These are phyloP conservation scores for Microbotryomycetes sp. DNA, from an alignment of 1,284 basidiomycete species.

Conservation along the genomic window DNA sequence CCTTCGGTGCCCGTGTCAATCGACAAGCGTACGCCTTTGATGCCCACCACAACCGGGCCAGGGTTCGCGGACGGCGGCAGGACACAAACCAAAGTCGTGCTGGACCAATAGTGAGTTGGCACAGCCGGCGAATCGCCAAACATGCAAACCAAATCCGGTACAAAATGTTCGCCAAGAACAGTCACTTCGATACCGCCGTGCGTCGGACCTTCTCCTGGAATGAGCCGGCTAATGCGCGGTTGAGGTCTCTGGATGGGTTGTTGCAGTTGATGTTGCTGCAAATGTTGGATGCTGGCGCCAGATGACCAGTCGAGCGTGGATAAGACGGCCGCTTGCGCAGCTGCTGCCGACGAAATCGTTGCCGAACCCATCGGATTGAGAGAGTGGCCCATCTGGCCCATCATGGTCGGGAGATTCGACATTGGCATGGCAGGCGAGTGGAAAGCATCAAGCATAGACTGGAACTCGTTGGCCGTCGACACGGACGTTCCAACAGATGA, in stretches of 20 bases:
- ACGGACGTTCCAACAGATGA: slow-evolving; percentile 5
- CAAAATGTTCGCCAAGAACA: slow-evolving; percentile 80
- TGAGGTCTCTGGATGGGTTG: slow-evolving; percentile 14
- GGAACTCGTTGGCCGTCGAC: slow-evolving; percentile 15
- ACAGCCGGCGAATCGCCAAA: slow-evolving; percentile 80
- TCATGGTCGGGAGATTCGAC: background rate
- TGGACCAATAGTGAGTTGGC: slow-evolving; percentile 83
- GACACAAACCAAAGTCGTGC: slow-evolving; percentile 87
- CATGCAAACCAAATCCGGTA: slow-evolving; percentile 55
- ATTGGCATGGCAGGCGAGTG: slow-evolving; percentile 5
- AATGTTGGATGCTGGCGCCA: slow-evolving; percentile 17
- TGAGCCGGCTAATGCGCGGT: slow-evolving; percentile 51
- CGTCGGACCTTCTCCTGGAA: slow-evolving; percentile 85
- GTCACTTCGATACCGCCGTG: slow-evolving; percentile 93
- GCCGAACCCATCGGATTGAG: background rate
- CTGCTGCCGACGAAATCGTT: background rate
- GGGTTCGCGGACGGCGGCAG: slow-evolving; percentile 74
- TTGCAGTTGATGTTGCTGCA: slow-evolving; percentile 18
- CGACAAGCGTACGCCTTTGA: slow-evolving; percentile 57
- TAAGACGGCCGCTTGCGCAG: background rate
- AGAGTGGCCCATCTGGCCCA: background rate
- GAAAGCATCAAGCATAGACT: slow-evolving; percentile 16
- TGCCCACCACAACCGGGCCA: slow-evolving; percentile 85
- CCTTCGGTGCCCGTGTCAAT: slow-evolving; percentile 24
- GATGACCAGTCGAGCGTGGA: background rate